Evolutionary conservation across 371 early-diverging fungal species (phyloP).

Genomic region (Batkoa obscura): DNA sequence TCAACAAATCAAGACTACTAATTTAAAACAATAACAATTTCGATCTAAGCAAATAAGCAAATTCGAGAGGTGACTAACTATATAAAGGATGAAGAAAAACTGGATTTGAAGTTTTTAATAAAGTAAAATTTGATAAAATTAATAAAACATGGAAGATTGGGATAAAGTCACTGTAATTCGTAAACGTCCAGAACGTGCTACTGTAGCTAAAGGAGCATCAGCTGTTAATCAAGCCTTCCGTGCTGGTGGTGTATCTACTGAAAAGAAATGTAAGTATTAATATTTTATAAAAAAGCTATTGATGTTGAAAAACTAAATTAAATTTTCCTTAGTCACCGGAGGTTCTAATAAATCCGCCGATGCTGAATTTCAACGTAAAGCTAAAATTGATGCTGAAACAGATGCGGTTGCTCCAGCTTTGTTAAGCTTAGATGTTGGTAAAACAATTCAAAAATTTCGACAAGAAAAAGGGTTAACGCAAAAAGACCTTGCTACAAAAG

Average conservation of each 20-base stretch:
- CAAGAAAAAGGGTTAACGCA: conserved; percentile 60
- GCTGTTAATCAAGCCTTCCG: conserved; percentile 69
- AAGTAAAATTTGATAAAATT: not conserved
- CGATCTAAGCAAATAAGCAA: too few species aligned
- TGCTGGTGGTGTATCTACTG: conserved; percentile 49
- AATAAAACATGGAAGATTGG: conserved; percentile 5
- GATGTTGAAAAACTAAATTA: not conserved
- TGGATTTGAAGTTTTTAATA: too few species aligned
- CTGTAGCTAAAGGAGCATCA: conserved; percentile 33
- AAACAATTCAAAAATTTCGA: conserved; percentile 69
- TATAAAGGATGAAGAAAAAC: too few species aligned
- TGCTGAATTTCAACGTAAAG: conserved; percentile 54
- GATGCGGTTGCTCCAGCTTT: conserved; percentile 57
- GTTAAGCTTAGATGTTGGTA: conserved; percentile 56
- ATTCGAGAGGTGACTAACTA: too few species aligned
- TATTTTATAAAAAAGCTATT: not conserved
- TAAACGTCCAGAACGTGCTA: conserved; percentile 41
- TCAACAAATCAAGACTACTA: too few species aligned
- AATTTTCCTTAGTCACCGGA: conserved; percentile 2
- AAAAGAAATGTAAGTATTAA: conserved; percentile 32
- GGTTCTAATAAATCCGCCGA: conserved; percentile 10
- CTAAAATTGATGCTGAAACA: conserved; percentile 79
- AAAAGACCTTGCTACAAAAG: conserved; percentile 68
- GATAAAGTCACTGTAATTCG: conserved; percentile 58
- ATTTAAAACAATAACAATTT: too few species aligned